Percentiles rank a stretch among this genome's conserved stretches.
Evolutionary conservation across 179 eudicot species (phyloP).

Genomic region (Nepenthes alata): DNA sequence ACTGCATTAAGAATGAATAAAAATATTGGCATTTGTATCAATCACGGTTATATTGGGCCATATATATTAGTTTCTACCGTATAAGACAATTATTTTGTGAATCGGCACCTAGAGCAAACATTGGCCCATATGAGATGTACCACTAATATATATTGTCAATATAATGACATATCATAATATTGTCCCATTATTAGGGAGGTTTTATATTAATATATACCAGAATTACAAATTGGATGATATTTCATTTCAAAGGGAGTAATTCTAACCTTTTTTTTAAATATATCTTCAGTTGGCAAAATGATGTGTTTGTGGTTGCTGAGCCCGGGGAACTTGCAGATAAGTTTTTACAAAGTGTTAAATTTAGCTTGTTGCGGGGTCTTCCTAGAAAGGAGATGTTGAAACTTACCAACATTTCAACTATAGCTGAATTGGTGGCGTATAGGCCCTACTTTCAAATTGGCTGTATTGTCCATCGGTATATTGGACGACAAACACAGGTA

Average conservation of each 20-base stretch:
- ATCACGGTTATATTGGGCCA: no score
- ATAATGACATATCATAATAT: no score
- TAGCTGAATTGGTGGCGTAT: conserved; percentile 74
- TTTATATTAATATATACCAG: no score
- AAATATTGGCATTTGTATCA: no score
- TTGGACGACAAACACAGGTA: conserved; percentile 97
- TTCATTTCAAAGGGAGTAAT: neutral
- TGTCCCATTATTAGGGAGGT: no score
- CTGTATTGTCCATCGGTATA: conserved; percentile 78
- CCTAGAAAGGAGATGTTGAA: conserved; percentile 57
- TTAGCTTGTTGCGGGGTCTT: conserved; percentile 60
- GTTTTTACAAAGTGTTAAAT: conserved; percentile 85
- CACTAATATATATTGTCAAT: no score
- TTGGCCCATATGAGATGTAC: no score
- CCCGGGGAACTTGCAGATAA: conserved; percentile 97
- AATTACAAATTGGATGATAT: no score
- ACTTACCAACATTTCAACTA: conserved; percentile 51
- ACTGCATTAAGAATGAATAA: no score
- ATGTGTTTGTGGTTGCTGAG: conserved; percentile 98
- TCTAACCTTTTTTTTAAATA: conserved; percentile 1
- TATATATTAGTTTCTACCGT: no score
- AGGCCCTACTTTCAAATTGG: conserved; percentile 92
- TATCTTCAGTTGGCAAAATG: conserved; percentile 84
- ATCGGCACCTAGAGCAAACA: no score
- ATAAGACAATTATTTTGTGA: no score